Evolutionary conservation across 1,139 yeast species (phyloP), one percentile per base, ranked within the genome.

Genomic region (Pneumocystis wakefieldiae): DNA sequence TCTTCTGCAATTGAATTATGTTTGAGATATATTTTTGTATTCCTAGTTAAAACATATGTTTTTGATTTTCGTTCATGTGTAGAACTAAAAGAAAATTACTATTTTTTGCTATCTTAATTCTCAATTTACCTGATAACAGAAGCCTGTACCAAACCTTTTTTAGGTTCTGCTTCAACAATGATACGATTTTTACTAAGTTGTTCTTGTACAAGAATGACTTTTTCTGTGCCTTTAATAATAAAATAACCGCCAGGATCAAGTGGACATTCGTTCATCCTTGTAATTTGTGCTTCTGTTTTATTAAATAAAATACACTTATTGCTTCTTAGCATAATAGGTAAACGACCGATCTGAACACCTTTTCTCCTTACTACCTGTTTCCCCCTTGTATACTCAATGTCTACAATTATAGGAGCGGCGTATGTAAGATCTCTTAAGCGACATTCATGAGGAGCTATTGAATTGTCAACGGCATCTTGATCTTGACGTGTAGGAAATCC

Each of bases 231-330:
- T 73, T 92, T 92, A 60, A 92, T 97, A 70, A 92, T 86, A 70
- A 92, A 92, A 72, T 92, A 92, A 69, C 99, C 99, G 75, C 99
- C 99, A 4, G 98, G 98, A 75, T 92, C 98, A 63, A 92, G 78
- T 0, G 99, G 99, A 75, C 99, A 94, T 74, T 92, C 99, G 70
- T 87, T 87, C 70, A 87, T 79, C 58, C 77, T 77, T 0, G 98
- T 97, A 97, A 94, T 92, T 70, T 83, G 86, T 60, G 78, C 74
- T 69, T 91, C 96, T 63, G 83, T 78, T 64, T 87, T 83, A 29
- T 90, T 95, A 69, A 84, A 83, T 67, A 92, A 77, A 60, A 88
- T 83, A 79, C 99, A 92, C 73, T 89, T 88, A 73, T 89, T 87
- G 41, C 96, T 87, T 71, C 97, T 80, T 69, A 92, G 79, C 99